These are phyloP conservation scores for Bruguiera gymnorhiza DNA, from an alignment of 345 rosid genomes.

Conservation along the genomic window DNA sequence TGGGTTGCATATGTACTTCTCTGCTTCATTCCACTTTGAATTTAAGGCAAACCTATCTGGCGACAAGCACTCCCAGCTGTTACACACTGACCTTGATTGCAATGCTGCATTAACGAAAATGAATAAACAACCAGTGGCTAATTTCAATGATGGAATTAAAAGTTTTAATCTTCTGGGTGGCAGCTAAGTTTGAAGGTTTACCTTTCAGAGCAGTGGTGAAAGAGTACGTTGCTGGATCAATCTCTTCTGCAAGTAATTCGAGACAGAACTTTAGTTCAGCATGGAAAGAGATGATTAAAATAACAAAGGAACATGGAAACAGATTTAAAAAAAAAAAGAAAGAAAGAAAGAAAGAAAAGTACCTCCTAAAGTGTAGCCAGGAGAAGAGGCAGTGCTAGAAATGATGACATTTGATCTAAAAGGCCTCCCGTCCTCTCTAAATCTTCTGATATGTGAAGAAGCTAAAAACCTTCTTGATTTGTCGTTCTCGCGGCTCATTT, in stretches of 20 bases:
- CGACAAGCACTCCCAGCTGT: slow-evolving; percentile 58
- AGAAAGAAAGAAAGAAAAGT: too few relatives aligned
- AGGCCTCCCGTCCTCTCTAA: slow-evolving; percentile 65
- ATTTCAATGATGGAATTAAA: too few relatives aligned
- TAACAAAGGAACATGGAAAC: too few relatives aligned
- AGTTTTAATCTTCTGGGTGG: too few relatives aligned
- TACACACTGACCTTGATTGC: slow-evolving; percentile 61
- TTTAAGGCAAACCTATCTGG: slow-evolving; percentile 82
- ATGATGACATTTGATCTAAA: slow-evolving; percentile 60
- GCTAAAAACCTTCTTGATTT: slow-evolving; percentile 71
- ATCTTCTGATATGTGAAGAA: slow-evolving; percentile 70
- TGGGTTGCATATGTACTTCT: slow-evolving; percentile 91
- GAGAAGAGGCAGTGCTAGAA: slow-evolving; percentile 93
- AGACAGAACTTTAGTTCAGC: too few relatives aligned
- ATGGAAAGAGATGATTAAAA: background rate
- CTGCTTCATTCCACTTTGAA: slow-evolving; percentile 97
- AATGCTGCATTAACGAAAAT: slow-evolving; percentile 49
- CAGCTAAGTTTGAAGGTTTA: slow-evolving; percentile 4
- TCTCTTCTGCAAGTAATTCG: slow-evolving; percentile 52
- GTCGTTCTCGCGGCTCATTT: slow-evolving; percentile 44
- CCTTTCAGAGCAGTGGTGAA: slow-evolving; percentile 89
- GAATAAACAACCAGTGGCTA: background rate
- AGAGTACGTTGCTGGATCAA: slow-evolving; percentile 90
- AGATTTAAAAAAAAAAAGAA: too few relatives aligned
- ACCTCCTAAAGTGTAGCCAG: slow-evolving; percentile 50